Conservation (phyloP, 2,329 filamentous ascomycete genomes). For the Verticillium isaacii region DNA sequence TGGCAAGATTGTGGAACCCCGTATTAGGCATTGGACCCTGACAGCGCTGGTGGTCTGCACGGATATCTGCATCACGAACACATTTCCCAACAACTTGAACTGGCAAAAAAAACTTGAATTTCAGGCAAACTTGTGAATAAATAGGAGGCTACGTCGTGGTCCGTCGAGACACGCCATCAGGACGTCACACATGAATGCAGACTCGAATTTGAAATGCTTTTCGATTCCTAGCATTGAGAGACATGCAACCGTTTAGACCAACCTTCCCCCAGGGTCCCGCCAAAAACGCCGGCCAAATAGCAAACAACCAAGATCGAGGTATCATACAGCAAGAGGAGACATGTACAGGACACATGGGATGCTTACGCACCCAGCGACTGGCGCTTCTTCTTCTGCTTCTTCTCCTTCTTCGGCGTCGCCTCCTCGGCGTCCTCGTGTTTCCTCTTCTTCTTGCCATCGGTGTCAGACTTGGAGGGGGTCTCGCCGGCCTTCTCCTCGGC, state of each 20-base stretch:
- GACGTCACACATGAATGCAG: neutral
- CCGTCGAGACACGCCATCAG: neutral
- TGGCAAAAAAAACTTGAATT: neutral
- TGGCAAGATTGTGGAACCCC: neutral
- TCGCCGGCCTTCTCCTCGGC: constrained; percentile 29
- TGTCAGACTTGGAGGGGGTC: constrained; percentile 35
- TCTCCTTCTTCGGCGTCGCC: constrained; percentile 62
- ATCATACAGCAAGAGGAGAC: constrained; percentile 16
- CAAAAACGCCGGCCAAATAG: constrained; percentile 3
- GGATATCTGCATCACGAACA: neutral
- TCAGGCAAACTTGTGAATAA: neutral
- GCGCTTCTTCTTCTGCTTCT: constrained; percentile 45
- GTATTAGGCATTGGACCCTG: neutral
- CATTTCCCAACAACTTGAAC: too few species aligned
- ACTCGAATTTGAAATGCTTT: constrained; percentile 2
- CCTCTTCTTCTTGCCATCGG: constrained; percentile 61
- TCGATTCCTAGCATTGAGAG: constrained; percentile 3
- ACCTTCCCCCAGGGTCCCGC: neutral
- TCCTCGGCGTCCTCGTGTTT: constrained; percentile 65
- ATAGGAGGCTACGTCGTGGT: neutral
- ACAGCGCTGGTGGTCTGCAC: neutral
- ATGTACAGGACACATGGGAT: constrained; percentile 11
- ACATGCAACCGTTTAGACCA: constrained; percentile 4
- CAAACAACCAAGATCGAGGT: constrained; percentile 12
- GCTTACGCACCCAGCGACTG: constrained; percentile 14